Evolutionary conservation across 2,329 filamentous ascomycete genomes (phyloP).

Genomic region (Paraphaeosphaeria sporulosa): DNA sequence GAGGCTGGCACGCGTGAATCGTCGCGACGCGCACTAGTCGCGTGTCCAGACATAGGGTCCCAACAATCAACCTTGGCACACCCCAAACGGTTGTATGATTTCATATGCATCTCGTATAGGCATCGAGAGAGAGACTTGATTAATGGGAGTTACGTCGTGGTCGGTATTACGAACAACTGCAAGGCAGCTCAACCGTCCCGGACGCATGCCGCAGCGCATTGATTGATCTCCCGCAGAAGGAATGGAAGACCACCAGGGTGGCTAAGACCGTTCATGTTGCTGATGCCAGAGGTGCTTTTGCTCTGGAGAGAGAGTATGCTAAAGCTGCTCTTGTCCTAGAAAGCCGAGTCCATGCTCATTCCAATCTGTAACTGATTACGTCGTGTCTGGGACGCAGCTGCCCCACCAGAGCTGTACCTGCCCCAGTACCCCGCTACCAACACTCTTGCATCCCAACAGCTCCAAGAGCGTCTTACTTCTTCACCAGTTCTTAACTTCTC

Average conservation of each 20-base stretch:
- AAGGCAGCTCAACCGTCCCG: background rate
- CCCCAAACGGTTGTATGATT: background rate
- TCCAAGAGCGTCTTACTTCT: conserved; percentile 1
- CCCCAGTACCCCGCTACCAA: conserved; percentile 9
- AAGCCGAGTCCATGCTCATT: background rate
- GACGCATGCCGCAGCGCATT: background rate
- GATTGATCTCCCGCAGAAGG: background rate
- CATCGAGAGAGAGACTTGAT: background rate
- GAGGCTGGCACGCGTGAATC: conserved; percentile 10
- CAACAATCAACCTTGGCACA: background rate
- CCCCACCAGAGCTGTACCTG: conserved; percentile 27
- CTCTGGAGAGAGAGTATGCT: too few relatives aligned
- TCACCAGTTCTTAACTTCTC: background rate
- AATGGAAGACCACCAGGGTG: background rate
- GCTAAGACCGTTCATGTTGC: too few relatives aligned
- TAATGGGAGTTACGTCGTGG: background rate
- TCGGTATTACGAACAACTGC: background rate
- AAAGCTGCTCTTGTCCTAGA: background rate
- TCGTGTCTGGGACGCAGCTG: conserved; percentile 4
- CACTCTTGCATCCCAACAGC: conserved; percentile 9
- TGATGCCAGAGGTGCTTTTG: too few relatives aligned
- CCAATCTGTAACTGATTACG: background rate
- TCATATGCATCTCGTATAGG: background rate
- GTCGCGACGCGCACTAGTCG: conserved; percentile 12
- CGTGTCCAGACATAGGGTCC: background rate